These are phyloP conservation scores for Plenodomus tracheiphilus DNA, from an alignment of 2,329 filamentous ascomycete genomes.

Conservation along the genomic window DNA sequence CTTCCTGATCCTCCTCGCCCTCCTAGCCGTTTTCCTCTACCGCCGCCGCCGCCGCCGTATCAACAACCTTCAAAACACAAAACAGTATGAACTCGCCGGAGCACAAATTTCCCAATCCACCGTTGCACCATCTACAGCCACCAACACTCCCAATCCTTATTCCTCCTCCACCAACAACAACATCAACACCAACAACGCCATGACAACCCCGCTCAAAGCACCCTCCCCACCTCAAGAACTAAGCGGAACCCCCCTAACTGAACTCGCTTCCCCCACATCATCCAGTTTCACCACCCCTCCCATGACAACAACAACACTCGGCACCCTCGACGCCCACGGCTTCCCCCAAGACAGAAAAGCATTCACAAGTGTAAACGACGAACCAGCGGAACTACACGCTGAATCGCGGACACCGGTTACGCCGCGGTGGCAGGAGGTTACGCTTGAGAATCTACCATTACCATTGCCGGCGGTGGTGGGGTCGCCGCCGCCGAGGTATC, in stretches of 20 bases:
- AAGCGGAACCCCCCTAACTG: slow-evolving; percentile 27
- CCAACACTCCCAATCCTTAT: too few relatives aligned
- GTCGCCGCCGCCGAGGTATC: too few relatives aligned
- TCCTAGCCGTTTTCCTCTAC: slow-evolving; percentile 26
- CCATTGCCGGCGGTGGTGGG: too few relatives aligned
- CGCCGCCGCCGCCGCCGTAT: slow-evolving; percentile 18
- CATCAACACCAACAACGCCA: slow-evolving; percentile 9
- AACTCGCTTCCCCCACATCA: slow-evolving; percentile 29
- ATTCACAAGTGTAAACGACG: slow-evolving; percentile 22
- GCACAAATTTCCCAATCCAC: slow-evolving; percentile 11
- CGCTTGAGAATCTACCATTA: not conserved
- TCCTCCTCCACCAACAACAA: too few relatives aligned
- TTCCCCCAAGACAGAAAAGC: slow-evolving; percentile 26
- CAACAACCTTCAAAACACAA: slow-evolving; percentile 1
- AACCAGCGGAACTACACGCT: slow-evolving; percentile 29
- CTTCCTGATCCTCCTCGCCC: slow-evolving; percentile 19
- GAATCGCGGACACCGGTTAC: slow-evolving; percentile 21
- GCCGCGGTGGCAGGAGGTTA: slow-evolving; percentile 30
- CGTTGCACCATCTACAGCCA: slow-evolving; percentile 3
- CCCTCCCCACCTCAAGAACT: slow-evolving; percentile 27
- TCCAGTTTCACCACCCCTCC: too few relatives aligned
- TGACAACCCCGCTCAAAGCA: slow-evolving; percentile 23
- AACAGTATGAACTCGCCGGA: slow-evolving; percentile 25
- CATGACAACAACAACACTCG: too few relatives aligned
- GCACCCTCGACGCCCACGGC: slow-evolving; percentile 4